A percentile compares a stretch with the other conserved stretches of the same genome.
These are phyloP conservation scores for Xylaria intraflava DNA, from an alignment of 495 filamentous ascomycete species.

Conservation along the genomic window DNA sequence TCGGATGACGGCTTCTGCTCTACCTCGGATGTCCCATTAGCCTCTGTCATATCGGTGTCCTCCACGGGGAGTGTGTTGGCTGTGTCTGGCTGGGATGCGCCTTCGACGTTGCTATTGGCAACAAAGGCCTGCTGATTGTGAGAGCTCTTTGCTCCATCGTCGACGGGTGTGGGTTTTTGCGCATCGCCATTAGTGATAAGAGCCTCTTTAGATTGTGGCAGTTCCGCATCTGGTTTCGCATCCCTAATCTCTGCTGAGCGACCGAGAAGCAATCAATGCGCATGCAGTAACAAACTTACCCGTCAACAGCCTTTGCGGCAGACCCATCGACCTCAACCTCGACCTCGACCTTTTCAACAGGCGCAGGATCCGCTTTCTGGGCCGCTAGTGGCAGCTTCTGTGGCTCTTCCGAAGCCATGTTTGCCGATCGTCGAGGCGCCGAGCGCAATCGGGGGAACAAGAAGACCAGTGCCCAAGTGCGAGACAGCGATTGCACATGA, in stretches of 20 bases:
- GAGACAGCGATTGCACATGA: slow-evolving; percentile 1
- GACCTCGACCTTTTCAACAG: slow-evolving; percentile 11
- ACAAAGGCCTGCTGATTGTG: slow-evolving; percentile 13
- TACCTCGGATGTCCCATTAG: slow-evolving; percentile 8
- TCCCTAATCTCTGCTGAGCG: slow-evolving; percentile 15
- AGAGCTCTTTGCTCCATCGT: slow-evolving; percentile 13
- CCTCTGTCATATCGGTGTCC: slow-evolving; percentile 30
- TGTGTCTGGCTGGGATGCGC: slow-evolving; percentile 9
- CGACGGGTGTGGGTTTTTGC: slow-evolving; percentile 8
- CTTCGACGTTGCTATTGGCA: slow-evolving; percentile 12
- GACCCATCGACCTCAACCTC: slow-evolving; percentile 15
- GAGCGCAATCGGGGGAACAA: background rate
- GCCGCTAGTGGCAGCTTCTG: slow-evolving; percentile 14
- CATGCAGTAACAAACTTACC: slow-evolving; percentile 21
- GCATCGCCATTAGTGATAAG: slow-evolving; percentile 18
- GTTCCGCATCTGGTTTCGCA: slow-evolving; percentile 21
- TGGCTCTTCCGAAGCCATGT: slow-evolving; percentile 25
- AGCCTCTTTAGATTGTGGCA: slow-evolving; percentile 19
- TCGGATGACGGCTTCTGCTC: slow-evolving; percentile 4
- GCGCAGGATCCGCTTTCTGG: slow-evolving; percentile 8
- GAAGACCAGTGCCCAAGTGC: background rate
- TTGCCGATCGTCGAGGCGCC: slow-evolving; percentile 17
- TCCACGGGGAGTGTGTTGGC: slow-evolving; percentile 4
- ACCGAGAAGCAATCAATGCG: background rate
- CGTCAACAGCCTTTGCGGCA: slow-evolving; percentile 11